Conservation (phyloP, 2,329 filamentous ascomycete species). For the Emmonsiellopsis sp. region DNA sequence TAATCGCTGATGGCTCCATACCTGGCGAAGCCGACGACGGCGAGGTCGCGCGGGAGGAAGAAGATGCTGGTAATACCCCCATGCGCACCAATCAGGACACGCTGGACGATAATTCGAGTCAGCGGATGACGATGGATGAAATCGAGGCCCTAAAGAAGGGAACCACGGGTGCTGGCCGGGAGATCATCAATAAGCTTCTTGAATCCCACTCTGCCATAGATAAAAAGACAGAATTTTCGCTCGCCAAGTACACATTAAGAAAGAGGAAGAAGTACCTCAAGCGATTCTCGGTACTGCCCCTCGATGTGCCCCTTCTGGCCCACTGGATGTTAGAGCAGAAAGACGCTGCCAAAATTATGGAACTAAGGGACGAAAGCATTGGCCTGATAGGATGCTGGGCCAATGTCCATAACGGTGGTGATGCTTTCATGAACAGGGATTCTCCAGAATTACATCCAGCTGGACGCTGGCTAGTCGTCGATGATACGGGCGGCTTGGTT, state of each 20-base stretch:
- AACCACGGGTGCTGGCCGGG: constrained; percentile 69
- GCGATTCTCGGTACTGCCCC: constrained; percentile 72
- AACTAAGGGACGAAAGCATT: constrained; percentile 75
- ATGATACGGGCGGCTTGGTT: constrained; percentile 77
- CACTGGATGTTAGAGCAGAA: constrained; percentile 73
- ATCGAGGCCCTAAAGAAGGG: constrained; percentile 65
- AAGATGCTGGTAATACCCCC: constrained; percentile 39
- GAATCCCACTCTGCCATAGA: constrained; percentile 81
- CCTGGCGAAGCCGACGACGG: constrained; percentile 25
- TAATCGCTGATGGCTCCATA: constrained; percentile 43
- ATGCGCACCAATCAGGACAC: constrained; percentile 57
- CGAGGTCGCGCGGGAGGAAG: constrained; percentile 17
- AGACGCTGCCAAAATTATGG: constrained; percentile 71
- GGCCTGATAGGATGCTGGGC: constrained; percentile 79
- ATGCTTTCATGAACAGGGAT: constrained; percentile 16
- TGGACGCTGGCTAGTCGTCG: constrained; percentile 70
- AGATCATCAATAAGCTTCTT: constrained; percentile 87
- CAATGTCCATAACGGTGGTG: constrained; percentile 70
- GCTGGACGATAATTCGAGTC: constrained; percentile 56
- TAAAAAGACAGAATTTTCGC: constrained; percentile 86
- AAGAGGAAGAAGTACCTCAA: constrained; percentile 92
- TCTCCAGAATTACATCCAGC: constrained; percentile 28
- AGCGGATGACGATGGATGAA: constrained; percentile 64
- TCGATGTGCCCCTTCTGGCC: constrained; percentile 68
- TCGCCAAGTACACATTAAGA: constrained; percentile 90